phyloP scores from a whole-genome alignment of 371 early-diverging fungal species.

The Nematocida sp. region DNA sequence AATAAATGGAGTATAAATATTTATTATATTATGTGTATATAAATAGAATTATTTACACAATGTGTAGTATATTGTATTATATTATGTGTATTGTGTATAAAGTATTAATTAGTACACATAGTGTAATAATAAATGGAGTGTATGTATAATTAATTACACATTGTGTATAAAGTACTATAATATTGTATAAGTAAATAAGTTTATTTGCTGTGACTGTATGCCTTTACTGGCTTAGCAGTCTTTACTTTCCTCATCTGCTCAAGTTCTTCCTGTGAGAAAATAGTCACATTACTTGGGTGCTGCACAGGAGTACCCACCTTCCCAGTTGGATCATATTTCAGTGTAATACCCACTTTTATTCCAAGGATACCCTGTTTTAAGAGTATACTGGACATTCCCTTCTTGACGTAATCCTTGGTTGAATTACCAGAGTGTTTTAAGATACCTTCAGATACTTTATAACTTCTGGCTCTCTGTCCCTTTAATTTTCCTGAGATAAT shows the following conservation, averaged over 20 bases:
- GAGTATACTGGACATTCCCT: constrained; percentile 91
- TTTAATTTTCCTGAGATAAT: constrained; percentile 98
- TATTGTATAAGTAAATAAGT: neutral
- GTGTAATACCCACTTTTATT: constrained; percentile 99
- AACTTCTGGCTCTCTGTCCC: constrained; percentile 99
- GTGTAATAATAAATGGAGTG: too few species aligned
- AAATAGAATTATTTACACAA: too few species aligned
- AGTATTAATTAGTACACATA: too few species aligned
- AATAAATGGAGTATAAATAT: too few species aligned
- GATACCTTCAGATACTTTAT: constrained; percentile 98
- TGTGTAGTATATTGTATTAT: too few species aligned
- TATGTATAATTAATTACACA: too few species aligned
- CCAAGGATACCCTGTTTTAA: constrained; percentile 96
- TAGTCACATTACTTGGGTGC: constrained; percentile 44
- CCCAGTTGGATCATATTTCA: constrained; percentile 89
- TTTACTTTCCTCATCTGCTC: constrained; percentile 12
- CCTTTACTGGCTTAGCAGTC: constrained; percentile 5
- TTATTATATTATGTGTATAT: too few species aligned
- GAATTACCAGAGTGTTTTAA: constrained; percentile 91
- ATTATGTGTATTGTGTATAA: too few species aligned
- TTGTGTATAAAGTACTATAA: too few species aligned
- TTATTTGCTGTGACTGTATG: constrained; percentile 14
- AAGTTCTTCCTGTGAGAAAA: constrained; percentile 51
- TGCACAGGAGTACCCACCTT: constrained; percentile 77
- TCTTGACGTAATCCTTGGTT: constrained; percentile 89